Conservation (phyloP, 1,139 yeast genomes). For the Groenewaldozyma auringiensis region DNA sequence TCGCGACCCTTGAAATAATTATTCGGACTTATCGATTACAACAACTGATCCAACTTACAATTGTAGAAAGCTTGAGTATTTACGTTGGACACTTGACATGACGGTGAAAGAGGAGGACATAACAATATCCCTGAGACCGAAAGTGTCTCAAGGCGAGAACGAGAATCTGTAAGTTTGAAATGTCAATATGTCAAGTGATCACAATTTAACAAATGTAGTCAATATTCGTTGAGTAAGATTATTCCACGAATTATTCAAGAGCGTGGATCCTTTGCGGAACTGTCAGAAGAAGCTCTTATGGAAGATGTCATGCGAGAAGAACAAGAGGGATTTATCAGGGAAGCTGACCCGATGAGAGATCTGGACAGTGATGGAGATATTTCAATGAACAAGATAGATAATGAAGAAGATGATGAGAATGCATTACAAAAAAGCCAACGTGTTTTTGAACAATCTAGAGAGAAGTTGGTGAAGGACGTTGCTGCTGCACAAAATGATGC, state of each 20-base stretch:
- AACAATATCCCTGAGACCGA: neutral
- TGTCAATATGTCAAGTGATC: too few relatives aligned
- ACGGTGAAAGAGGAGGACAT: neutral
- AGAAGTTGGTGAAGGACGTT: constrained; percentile 49
- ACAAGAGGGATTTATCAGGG: constrained; percentile 6
- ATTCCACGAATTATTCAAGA: constrained; percentile 41
- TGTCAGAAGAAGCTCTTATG: constrained; percentile 50
- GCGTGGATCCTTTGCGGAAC: constrained; percentile 40
- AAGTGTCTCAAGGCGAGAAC: neutral
- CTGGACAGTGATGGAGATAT: constrained; percentile 12
- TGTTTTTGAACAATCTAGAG: constrained; percentile 45
- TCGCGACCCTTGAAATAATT: too few relatives aligned
- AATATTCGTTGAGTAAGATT: constrained; percentile 28
- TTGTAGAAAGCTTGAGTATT: neutral
- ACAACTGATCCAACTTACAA: too few relatives aligned
- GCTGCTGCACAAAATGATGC: constrained; percentile 77
- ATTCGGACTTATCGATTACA: too few relatives aligned
- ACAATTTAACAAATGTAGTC: neutral
- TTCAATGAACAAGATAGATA: constrained; percentile 14
- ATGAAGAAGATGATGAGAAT: constrained; percentile 10
- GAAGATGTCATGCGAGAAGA: constrained; percentile 36
- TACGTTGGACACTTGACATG: neutral
- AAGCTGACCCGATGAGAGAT: constrained; percentile 6
- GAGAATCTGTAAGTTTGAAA: neutral
- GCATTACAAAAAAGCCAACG: neutral